Evolutionary conservation across 352 stramenopile species (phyloP).

Genomic region (Phytophthora vignae): DNA sequence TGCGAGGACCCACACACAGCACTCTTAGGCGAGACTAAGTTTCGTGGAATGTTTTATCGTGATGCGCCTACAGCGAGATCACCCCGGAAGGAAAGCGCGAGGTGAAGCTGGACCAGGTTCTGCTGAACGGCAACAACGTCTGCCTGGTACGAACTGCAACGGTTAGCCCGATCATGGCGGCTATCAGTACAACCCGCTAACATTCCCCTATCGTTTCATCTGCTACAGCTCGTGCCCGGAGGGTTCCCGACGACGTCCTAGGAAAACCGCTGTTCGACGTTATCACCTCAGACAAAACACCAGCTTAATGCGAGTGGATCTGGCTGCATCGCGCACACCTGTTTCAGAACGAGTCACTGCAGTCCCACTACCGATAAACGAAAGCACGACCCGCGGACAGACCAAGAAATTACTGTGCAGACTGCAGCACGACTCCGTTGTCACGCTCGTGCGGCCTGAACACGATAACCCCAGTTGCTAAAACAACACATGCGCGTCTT

Average conservation of each 20-base stretch:
- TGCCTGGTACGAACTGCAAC: conserved; percentile 72
- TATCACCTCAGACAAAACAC: conserved; percentile 14
- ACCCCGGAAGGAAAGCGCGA: conserved; percentile 89
- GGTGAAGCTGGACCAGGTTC: conserved; percentile 94
- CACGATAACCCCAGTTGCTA: conserved; percentile 11
- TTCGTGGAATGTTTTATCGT: not conserved
- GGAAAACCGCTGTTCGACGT: not conserved
- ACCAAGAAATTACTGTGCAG: not conserved
- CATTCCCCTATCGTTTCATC: not conserved
- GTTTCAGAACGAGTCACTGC: conserved; percentile 10
- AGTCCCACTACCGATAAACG: conserved; percentile 1
- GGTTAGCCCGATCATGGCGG: too few relatives aligned
- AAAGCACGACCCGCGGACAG: conserved; percentile 3
- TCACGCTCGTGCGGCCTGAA: not conserved
- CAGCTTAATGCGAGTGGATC: not conserved
- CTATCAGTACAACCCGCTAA: conserved; percentile 11
- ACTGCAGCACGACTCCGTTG: not conserved
- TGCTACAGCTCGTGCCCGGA: conserved; percentile 77
- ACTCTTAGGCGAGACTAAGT: not conserved
- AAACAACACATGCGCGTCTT: conserved; percentile 24
- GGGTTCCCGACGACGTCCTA: conserved; percentile 64
- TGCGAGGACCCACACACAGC: too few relatives aligned
- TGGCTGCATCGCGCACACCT: conserved; percentile 10
- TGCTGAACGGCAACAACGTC: conserved; percentile 99
- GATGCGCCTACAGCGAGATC: conserved; percentile 64